Conservation (phyloP, 768 basidiomycete genomes). For the Calocera cornea region DNA sequence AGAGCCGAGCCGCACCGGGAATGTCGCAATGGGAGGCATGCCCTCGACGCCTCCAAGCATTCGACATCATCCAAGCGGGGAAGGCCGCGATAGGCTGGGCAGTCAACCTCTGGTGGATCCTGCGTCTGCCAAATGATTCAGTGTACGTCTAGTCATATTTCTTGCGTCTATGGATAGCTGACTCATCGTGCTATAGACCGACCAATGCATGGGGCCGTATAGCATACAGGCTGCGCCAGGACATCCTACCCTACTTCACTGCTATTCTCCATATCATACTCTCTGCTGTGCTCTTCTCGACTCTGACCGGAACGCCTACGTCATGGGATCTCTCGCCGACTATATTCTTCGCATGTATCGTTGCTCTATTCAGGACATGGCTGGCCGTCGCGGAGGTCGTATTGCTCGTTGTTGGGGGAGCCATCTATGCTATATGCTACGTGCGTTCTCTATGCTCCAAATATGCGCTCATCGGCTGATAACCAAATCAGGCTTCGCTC, state of each 20-base stretch:
- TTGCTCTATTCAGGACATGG: neutral
- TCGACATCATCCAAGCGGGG: neutral
- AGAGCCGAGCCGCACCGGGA: neutral
- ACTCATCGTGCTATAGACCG: neutral
- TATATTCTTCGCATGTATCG: neutral
- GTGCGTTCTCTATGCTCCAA: neutral
- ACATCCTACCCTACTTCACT: slow-evolving; percentile 1
- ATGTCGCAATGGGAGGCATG: neutral
- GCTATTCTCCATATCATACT: neutral
- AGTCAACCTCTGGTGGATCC: neutral
- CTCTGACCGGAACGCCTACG: neutral
- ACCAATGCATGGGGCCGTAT: neutral
- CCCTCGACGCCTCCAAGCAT: neutral
- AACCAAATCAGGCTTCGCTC: neutral
- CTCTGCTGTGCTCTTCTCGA: neutral
- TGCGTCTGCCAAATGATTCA: neutral
- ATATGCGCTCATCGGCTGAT: neutral
- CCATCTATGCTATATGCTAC: slow-evolving; percentile 2
- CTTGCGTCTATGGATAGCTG: neutral
- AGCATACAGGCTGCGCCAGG: neutral
- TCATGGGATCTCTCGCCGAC: neutral
- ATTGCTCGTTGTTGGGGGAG: neutral
- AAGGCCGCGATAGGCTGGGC: neutral
- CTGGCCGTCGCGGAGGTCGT: slow-evolving; percentile 1
- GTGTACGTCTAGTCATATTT: neutral